Conservation (phyloP, 805 yeast species). For the Yarrowia alimentaria region DNA sequence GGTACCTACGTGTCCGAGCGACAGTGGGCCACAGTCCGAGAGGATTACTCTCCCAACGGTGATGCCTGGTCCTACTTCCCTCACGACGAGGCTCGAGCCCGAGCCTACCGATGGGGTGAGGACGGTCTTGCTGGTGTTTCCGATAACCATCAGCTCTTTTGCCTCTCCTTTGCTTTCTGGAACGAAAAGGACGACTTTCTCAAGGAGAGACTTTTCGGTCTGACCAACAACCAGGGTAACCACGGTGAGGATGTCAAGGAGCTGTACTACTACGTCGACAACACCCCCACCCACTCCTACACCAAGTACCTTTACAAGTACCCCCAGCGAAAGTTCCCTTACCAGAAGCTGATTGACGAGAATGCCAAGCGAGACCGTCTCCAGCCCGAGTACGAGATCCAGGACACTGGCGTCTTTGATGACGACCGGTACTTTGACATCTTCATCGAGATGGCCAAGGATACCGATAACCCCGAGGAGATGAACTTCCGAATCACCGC, state of each 20-base stretch:
- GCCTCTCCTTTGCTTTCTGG: conserved; percentile 85
- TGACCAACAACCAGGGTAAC: conserved; percentile 90
- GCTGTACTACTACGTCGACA: conserved; percentile 69
- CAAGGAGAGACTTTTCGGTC: conserved; percentile 83
- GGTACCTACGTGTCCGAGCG: conserved; percentile 89
- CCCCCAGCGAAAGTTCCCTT: conserved; percentile 84
- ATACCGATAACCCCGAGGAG: conserved; percentile 75
- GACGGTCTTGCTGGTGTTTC: conserved; percentile 90
- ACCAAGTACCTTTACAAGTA: conserved; percentile 90
- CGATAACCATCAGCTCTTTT: conserved; percentile 75
- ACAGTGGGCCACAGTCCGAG: conserved; percentile 71
- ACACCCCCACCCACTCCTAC: conserved; percentile 89
- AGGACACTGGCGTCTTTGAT: conserved; percentile 67
- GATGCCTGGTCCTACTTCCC: conserved; percentile 90
- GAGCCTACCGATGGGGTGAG: conserved; percentile 93
- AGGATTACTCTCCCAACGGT: conserved; percentile 81
- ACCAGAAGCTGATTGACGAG: conserved; percentile 65
- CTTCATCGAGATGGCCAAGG: conserved; percentile 86
- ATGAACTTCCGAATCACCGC: conserved; percentile 82
- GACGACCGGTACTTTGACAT: conserved; percentile 81
- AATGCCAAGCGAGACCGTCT: conserved; percentile 62
- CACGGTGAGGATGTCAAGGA: conserved; percentile 93
- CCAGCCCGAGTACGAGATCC: conserved; percentile 75
- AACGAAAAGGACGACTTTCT: conserved; percentile 81
- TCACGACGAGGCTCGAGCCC: conserved; percentile 74